Conservation (phyloP, 306 rosid genomes). For the Rosa chinensis region DNA sequence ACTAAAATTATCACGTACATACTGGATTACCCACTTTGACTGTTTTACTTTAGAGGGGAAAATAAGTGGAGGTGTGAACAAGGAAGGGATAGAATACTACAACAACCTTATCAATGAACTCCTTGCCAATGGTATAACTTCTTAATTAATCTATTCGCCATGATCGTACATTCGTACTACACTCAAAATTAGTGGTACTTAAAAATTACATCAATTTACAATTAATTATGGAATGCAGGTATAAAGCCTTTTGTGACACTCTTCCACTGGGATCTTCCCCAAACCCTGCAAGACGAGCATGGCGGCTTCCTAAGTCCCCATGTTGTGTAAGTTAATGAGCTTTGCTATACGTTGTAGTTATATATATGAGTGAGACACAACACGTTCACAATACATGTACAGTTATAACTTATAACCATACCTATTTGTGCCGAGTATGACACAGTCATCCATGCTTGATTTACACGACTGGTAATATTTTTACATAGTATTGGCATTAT, state of each 20-base stretch:
- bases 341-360: too few species aligned
- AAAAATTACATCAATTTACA: background rate
- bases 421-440: background rate
- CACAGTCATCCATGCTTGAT: background rate
- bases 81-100: slow-evolving; percentile 57
- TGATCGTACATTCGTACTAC: too few species aligned
- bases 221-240: slow-evolving; percentile 20
- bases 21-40: background rate
- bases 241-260: slow-evolving; percentile 54
- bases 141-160: background rate
- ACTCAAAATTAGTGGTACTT: background rate
- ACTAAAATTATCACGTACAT: background rate
- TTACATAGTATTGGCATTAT: too few species aligned
- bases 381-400: too few species aligned
- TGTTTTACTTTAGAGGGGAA: slow-evolving; percentile 44
- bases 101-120: slow-evolving; percentile 62
- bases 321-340: slow-evolving; percentile 40
- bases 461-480: background rate
- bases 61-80: slow-evolving; percentile 55
- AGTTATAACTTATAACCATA: too few species aligned
- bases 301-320: slow-evolving; percentile 47
- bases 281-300: slow-evolving; percentile 52
- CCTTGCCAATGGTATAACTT: slow-evolving; percentile 39
- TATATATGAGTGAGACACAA: background rate
- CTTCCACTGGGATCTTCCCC: slow-evolving; percentile 70